A percentile compares a stretch with the other conserved stretches of the same genome.
Conservation (phyloP, 345 rosid genomes). For the Nephelium lappaceum region DNA sequence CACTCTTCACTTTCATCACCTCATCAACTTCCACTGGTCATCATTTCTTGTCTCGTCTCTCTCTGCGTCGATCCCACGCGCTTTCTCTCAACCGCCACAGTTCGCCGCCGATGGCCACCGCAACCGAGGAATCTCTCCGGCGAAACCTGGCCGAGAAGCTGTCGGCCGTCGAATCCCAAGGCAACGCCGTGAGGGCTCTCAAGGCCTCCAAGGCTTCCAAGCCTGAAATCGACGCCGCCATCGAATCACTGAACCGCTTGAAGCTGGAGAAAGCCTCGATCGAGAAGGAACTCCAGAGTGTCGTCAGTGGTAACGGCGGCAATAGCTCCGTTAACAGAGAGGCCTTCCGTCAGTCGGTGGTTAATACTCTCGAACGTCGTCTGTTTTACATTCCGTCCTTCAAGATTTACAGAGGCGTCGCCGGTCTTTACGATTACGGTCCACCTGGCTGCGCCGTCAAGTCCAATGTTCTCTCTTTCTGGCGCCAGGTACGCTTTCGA, state of each 20-base stretch:
- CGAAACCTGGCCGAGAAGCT: constrained; percentile 57
- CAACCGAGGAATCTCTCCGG: constrained; percentile 68
- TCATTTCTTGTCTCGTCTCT: constrained; percentile 16
- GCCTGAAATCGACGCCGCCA: constrained; percentile 71
- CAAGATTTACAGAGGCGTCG: constrained; percentile 89
- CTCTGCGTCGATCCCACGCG: constrained; percentile 20
- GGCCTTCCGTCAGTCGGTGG: constrained; percentile 75
- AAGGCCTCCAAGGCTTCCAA: constrained; percentile 64
- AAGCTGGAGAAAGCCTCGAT: constrained; percentile 74
- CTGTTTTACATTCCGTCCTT: constrained; percentile 83
- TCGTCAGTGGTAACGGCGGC: constrained; percentile 45
- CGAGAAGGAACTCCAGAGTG: constrained; percentile 71
- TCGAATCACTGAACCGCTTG: constrained; percentile 57
- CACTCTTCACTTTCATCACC: constrained; percentile 29
- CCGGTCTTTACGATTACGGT: constrained; percentile 91
- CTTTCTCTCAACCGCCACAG: constrained; percentile 10
- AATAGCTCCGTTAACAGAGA: constrained; percentile 56
- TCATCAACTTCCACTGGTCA: constrained; percentile 34
- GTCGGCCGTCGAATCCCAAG: constrained; percentile 70
- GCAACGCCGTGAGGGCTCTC: constrained; percentile 72
- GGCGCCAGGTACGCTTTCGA: constrained; percentile 77
- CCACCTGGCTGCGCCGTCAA: constrained; percentile 94
- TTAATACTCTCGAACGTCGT: constrained; percentile 79
- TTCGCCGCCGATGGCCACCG: constrained; percentile 47
- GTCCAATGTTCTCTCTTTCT: constrained; percentile 79